These are phyloP conservation scores for Colletotrichum salicis DNA, from an alignment of 2,329 filamentous ascomycete species.

Conservation along the genomic window DNA sequence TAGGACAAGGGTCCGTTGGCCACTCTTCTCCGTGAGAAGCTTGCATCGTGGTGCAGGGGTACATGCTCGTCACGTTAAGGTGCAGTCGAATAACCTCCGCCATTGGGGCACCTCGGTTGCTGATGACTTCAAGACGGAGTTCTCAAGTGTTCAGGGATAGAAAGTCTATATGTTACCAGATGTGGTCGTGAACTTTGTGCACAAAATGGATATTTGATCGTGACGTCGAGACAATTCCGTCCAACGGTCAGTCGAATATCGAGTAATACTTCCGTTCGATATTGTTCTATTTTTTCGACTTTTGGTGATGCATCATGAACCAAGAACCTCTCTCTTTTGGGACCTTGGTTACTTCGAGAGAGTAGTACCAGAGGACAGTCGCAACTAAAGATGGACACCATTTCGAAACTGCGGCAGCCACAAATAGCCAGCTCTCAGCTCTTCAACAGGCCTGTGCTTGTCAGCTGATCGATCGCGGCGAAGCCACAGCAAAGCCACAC, in stretches of 20 bases:
- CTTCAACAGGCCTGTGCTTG: conserved; percentile 10
- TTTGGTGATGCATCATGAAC: neutral
- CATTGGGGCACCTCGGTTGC: neutral
- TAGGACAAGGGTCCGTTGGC: conserved; percentile 6
- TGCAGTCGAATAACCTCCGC: neutral
- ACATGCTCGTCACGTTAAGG: neutral
- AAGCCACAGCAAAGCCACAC: conserved; percentile 11
- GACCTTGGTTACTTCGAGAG: neutral
- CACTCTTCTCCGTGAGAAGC: neutral
- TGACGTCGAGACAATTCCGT: neutral
- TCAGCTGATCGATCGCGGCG: neutral
- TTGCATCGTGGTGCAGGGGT: neutral
- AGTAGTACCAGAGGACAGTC: neutral
- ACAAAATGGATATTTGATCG: neutral
- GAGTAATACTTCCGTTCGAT: neutral
- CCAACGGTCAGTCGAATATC: neutral
- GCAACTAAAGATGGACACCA: neutral
- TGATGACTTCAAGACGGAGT: neutral
- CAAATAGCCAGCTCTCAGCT: conserved; percentile 1
- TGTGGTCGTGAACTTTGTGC: neutral
- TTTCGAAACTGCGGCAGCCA: conserved; percentile 10
- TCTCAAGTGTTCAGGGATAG: neutral
- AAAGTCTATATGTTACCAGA: neutral
- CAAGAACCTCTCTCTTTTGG: neutral
- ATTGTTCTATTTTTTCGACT: neutral